Conservation (phyloP, 352 stramenopile species). For the Pythium coloratum region DNA sequence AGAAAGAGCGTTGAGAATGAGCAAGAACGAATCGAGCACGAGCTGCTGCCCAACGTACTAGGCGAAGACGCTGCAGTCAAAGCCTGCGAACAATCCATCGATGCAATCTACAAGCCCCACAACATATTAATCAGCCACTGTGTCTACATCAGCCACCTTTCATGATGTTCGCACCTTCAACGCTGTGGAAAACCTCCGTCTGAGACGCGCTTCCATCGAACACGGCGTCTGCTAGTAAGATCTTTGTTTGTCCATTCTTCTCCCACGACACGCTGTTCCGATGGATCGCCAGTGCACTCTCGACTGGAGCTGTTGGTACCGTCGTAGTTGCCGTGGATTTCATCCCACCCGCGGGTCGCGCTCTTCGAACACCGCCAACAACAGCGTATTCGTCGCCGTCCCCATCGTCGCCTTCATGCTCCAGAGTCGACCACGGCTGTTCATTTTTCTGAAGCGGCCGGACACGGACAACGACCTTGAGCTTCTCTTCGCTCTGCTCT, state of each 20-base stretch:
- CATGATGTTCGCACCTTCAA: conserved; percentile 38
- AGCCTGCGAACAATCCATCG: conserved; percentile 56
- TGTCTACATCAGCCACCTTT: background rate
- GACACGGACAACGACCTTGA: conserved; percentile 67
- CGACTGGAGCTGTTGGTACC: conserved; percentile 8
- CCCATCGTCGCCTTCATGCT: background rate
- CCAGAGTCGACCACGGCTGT: conserved; percentile 32
- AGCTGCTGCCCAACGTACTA: conserved; percentile 40
- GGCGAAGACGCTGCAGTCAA: conserved; percentile 71
- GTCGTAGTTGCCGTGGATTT: background rate
- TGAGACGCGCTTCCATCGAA: conserved; percentile 42
- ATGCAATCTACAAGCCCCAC: conserved; percentile 46
- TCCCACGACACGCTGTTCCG: conserved; percentile 56
- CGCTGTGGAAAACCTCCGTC: conserved; percentile 47
- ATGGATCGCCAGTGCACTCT: conserved; percentile 23
- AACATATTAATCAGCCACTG: background rate
- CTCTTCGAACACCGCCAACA: background rate
- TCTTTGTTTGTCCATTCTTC: conserved; percentile 67
- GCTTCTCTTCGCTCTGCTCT: conserved; percentile 42
- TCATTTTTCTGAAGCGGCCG: conserved; percentile 54
- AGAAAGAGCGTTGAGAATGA: background rate
- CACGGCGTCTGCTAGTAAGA: conserved; percentile 51
- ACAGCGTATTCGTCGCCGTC: background rate
- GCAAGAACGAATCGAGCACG: background rate
- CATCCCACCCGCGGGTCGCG: background rate